Evolutionary conservation across 176 grass and related monocot genomes (phyloP).

Genomic region (Hyparrhenia diplandra): DNA sequence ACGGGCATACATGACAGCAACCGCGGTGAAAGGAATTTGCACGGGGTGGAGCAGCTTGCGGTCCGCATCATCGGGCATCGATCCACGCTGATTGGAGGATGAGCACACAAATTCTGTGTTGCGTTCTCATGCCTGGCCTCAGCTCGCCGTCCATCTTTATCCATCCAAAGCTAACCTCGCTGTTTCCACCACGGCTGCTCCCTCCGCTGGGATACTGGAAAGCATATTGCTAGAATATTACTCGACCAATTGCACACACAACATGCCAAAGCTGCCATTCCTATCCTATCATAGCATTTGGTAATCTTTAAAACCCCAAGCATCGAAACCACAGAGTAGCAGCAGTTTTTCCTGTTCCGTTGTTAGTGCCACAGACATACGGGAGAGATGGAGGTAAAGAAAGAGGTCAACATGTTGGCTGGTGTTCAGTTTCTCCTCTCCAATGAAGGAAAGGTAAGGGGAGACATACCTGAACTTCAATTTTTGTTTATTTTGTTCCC

Average conservation of each 20-base stretch:
- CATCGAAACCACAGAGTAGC: neutral
- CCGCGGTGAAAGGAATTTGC: neutral
- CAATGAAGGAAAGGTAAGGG: conserved; percentile 33
- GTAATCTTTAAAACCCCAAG: neutral
- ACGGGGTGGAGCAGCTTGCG: neutral
- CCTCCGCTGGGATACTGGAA: conserved; percentile 13
- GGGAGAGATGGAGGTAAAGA: neutral
- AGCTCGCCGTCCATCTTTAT: conserved; percentile 1
- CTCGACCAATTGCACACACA: conserved; percentile 5
- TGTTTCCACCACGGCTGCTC: conserved; percentile 30
- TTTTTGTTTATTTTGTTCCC: neutral
- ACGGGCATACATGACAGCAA: neutral
- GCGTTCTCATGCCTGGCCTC: neutral
- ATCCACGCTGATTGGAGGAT: conserved; percentile 1
- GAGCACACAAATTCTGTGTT: neutral
- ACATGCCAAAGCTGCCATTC: neutral
- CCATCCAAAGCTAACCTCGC: conserved; percentile 6
- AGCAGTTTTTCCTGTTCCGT: neutral
- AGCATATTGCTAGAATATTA: conserved; percentile 40
- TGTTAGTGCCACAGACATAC: neutral
- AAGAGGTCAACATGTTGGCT: neutral
- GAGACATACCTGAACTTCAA: neutral
- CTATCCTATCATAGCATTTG: neutral
- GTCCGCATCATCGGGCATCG: neutral
- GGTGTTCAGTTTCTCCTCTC: conserved; percentile 33